These are phyloP conservation scores for Halophytophthora polymorphica DNA, from an alignment of 352 stramenopile species.

Conservation along the genomic window DNA sequence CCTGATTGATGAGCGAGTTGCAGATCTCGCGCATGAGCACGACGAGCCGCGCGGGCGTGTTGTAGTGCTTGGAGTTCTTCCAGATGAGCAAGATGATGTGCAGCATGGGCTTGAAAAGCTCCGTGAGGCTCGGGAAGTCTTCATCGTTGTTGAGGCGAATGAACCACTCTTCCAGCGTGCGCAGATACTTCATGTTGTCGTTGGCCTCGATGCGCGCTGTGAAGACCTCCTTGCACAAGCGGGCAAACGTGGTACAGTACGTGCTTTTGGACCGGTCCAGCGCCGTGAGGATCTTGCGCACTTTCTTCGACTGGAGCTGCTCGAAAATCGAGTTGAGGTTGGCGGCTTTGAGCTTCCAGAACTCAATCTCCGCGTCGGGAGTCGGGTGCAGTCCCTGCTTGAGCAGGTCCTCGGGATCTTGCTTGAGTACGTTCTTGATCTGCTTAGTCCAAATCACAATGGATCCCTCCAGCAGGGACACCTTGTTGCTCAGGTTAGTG, in stretches of 20 bases:
- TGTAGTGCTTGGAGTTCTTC: slow-evolving; percentile 99
- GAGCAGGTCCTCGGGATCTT: slow-evolving; percentile 95
- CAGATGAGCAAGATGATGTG: slow-evolving; percentile 98
- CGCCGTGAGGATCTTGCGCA: slow-evolving; percentile 93
- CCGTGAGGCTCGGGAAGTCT: slow-evolving; percentile 90
- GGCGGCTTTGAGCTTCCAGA: slow-evolving; percentile 97
- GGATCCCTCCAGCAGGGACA: slow-evolving; percentile 96
- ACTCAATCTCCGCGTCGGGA: slow-evolving; percentile 96
- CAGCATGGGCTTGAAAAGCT: slow-evolving; percentile 98
- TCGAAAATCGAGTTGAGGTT: slow-evolving; percentile 96
- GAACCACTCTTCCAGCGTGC: slow-evolving; percentile 96
- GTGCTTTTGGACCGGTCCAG: slow-evolving; percentile 95
- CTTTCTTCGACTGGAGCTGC: slow-evolving; percentile 91
- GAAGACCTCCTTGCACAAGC: slow-evolving; percentile 97
- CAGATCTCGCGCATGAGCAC: slow-evolving; percentile 98
- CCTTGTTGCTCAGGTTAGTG: slow-evolving; percentile 87
- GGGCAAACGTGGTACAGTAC: slow-evolving; percentile 95
- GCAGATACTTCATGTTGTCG: slow-evolving; percentile 98
- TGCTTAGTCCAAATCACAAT: slow-evolving; percentile 99
- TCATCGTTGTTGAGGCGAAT: slow-evolving; percentile 94
- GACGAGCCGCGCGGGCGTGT: slow-evolving; percentile 94
- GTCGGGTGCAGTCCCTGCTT: slow-evolving; percentile 97
- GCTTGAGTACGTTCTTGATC: slow-evolving; percentile 98
- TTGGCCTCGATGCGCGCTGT: slow-evolving; percentile 95
- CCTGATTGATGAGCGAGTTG: slow-evolving; percentile 95